Percentiles rank a stretch among this genome's conserved stretches.
These are phyloP conservation scores for Mychonastes homosphaera DNA, from an alignment of 139 green algal genomes.

Conservation along the genomic window DNA sequence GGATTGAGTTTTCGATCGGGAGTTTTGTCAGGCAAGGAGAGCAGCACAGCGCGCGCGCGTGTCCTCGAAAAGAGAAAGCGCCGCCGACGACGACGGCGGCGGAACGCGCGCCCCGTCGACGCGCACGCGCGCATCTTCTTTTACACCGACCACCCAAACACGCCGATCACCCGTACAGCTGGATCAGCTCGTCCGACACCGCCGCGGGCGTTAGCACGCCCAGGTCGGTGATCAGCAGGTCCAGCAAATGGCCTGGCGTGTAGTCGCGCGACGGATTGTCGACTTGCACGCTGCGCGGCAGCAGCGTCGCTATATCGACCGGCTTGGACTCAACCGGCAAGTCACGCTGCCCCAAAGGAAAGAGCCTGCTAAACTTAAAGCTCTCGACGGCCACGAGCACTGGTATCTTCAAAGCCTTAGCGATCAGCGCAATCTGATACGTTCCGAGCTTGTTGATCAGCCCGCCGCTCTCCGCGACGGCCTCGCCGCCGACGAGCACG, in stretches of 20 bases:
- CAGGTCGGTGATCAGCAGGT: constrained; percentile 80
- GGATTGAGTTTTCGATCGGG: too few species aligned
- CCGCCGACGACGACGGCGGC: too few species aligned
- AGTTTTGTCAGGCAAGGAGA: too few species aligned
- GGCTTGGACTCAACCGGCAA: constrained; percentile 69
- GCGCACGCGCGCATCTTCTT: too few species aligned
- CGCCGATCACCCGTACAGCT: constrained; percentile 66
- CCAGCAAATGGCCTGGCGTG: constrained; percentile 80
- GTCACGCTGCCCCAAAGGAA: constrained; percentile 40
- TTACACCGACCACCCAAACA: too few species aligned
- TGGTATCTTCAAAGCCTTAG: constrained; percentile 67
- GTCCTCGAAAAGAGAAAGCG: too few species aligned
- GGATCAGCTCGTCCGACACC: constrained; percentile 91
- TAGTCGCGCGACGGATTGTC: constrained; percentile 86
- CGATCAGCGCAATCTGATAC: constrained; percentile 47
- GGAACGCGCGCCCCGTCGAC: too few species aligned
- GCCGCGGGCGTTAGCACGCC: constrained; percentile 90
- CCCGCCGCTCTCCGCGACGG: constrained; percentile 89
- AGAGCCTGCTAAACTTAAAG: constrained; percentile 84
- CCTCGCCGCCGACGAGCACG: constrained; percentile 88
- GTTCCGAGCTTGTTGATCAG: constrained; percentile 94
- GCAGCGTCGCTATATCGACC: constrained; percentile 64
- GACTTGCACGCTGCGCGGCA: constrained; percentile 49
- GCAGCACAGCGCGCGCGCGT: too few species aligned
- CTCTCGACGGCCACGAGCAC: constrained; percentile 90